phyloP scores from a whole-genome alignment of 2,329 filamentous ascomycete genomes.

The Botryotinia narcissicola region DNA sequence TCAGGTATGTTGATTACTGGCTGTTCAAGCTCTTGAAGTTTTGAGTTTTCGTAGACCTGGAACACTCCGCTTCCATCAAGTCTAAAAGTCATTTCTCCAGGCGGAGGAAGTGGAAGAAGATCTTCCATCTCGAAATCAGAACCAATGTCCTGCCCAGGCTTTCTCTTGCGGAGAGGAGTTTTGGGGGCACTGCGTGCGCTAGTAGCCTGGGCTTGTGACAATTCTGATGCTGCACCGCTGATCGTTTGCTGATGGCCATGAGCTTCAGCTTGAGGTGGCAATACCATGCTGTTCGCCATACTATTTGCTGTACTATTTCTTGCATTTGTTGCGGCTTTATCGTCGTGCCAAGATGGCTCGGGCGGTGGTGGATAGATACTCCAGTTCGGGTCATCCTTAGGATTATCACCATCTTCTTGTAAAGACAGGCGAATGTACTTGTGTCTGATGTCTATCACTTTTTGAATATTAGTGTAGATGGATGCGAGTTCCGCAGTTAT shows the following conservation, averaged over 20 bases:
- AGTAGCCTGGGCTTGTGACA: constrained; percentile 35
- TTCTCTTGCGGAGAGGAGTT: constrained; percentile 61
- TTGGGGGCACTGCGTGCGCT: constrained; percentile 43
- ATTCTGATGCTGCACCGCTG: not conserved
- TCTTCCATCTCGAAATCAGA: constrained; percentile 87
- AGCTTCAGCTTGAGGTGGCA: constrained; percentile 36
- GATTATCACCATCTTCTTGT: constrained; percentile 80
- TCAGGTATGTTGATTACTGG: constrained; percentile 85
- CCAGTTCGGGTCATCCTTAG: constrained; percentile 81
- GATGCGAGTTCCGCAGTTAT: constrained; percentile 79
- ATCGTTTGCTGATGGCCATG: constrained; percentile 24
- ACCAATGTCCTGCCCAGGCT: constrained; percentile 85
- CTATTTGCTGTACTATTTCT: constrained; percentile 50
- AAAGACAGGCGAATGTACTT: constrained; percentile 86
- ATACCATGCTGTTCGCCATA: constrained; percentile 39
- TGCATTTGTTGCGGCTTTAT: constrained; percentile 30
- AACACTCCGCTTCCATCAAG: constrained; percentile 85
- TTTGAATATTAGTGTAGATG: constrained; percentile 89
- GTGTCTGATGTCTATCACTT: constrained; percentile 80
- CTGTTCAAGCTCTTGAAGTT: constrained; percentile 58
- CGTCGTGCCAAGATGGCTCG: constrained; percentile 81
- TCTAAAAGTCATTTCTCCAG: constrained; percentile 68
- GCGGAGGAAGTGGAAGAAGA: constrained; percentile 67
- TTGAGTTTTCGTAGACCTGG: constrained; percentile 78
- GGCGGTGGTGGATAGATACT: constrained; percentile 87